Base-by-base conservation (phyloP, 306 rosid genomes). In the Vigna nakashimae region DNA sequence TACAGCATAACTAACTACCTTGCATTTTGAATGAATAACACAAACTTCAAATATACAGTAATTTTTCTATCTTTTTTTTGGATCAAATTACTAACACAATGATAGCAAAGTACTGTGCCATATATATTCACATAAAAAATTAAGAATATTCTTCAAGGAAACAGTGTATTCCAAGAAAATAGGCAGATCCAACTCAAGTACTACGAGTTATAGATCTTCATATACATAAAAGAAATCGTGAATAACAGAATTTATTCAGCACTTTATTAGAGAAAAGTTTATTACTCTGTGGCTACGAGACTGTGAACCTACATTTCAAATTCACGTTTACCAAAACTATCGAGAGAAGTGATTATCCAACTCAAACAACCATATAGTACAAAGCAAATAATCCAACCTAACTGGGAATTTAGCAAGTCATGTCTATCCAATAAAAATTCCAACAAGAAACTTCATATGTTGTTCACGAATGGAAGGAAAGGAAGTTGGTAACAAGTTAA, bases 361-460 rank as follows among this genome's bases (percentile, higher is more conserved):
- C 32, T 22, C 38, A 45, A 55, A 43, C 5, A 56, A 70, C 30
- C 34, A 45, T 26, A 57, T 46, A 65, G 38, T 49, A 43, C 67
- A 38, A 65, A 5, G 52, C 10, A 10, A 68, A 46, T 58, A 16
- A 60, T 22, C 48, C n/a, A 69, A 69, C 40, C 48, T 14, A 66
- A 75, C 51, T 9, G 42, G 6, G n/a, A 58, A 62, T 45, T 46
- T 20, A 46, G 34, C 7, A 45, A 50, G 56, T 55, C 53, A 67
- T 73, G 16, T 36, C 28, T 38, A 28, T 73, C 52, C 57, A 22
- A 71, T 40, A 72, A 67, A 17, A 79, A 70, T 3, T 55, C 48
- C 36, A 32, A 4, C 13, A 70, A 66, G 36, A 3, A 79, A 46
- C 38, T 28, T 65, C 56, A 53, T 26, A 12, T 74, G 38, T 40